Percentiles rank a stretch among this genome's conserved stretches.
phyloP scores from a whole-genome alignment of 768 basidiomycete species.

The Cubamyces lactineus region DNA sequence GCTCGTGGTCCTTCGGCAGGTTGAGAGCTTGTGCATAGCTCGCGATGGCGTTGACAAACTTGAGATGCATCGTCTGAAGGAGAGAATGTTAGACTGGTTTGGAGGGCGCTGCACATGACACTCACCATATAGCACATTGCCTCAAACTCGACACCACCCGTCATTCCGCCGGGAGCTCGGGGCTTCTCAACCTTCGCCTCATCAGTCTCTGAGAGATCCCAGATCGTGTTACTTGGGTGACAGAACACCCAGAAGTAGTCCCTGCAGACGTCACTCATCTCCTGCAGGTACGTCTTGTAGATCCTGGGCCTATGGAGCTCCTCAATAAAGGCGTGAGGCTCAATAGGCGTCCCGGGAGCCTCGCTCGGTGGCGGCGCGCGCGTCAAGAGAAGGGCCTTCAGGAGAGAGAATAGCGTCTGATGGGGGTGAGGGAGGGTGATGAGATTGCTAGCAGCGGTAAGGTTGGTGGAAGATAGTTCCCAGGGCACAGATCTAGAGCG shows the following conservation, averaged over 20 bases:
- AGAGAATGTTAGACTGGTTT: background rate
- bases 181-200: constrained; percentile 86
- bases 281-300: constrained; percentile 81
- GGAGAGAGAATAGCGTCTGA: constrained; percentile 69
- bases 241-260: constrained; percentile 99
- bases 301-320: constrained; percentile 68
- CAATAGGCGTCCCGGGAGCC: constrained; percentile 60
- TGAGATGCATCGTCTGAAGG: constrained; percentile 84
- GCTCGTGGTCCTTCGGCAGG: constrained; percentile 67
- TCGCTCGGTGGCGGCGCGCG: constrained; percentile 68
- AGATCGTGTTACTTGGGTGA: constrained; percentile 91
- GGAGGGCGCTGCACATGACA: constrained; percentile 13
- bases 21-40: constrained; percentile 65
- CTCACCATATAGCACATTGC: constrained; percentile 94
- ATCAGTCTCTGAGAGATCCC: constrained; percentile 84
- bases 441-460: constrained; percentile 47
- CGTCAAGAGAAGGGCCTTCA: constrained; percentile 76
- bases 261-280: constrained; percentile 86
- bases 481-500: constrained; percentile 53
- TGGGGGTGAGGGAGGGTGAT: constrained; percentile 76
- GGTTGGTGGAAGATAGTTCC: constrained; percentile 49
- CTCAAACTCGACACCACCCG: constrained; percentile 97
- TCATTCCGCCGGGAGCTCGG: constrained; percentile 95
- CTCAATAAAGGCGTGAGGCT: constrained; percentile 82
- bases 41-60: constrained; percentile 80